Base-by-base conservation (phyloP, 2,329 filamentous ascomycete genomes). In the Dactylellina leptospora region DNA sequence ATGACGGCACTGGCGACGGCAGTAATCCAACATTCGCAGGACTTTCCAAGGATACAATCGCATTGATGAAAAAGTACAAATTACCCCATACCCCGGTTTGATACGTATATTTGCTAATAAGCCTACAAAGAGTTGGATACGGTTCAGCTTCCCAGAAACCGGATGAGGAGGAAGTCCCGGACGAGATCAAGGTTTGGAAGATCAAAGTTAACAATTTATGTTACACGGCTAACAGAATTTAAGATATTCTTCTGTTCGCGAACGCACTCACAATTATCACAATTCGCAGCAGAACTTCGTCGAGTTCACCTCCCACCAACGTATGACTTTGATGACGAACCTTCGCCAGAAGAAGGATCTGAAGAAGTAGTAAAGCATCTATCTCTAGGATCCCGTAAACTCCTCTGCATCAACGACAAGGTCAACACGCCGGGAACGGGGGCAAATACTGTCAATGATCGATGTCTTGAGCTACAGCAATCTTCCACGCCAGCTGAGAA, bases 181-280 rank as follows among this genome's bases (percentile, higher is more conserved):
- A 91, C 60, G 87, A 89, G 74, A 82, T 90, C 54, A 96, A 93
- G 82, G 85, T 87, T 11, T 40, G 36, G 11, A 5, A n/a, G 36
- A 40, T n/a, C 11, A n/a, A 40, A 76, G 76, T 78, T 16, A 4
- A 5, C 23, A 3, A 10, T n/a, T 45, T 45, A 2, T 25, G 13
- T n/a, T 18, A 22, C 1, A 2, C 11, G 20, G 11, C 77, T 78
- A 18, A 23, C 6, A 1, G 1, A 18, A 3, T 25, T 27, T 53
- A 79, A 87, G 83, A 90, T 97, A 55, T 96, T 91, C 79, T 96
- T 93, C 80, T 95, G 92, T 62, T 97, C 93, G 5, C 86, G 93
- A 78, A 97, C 93, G 0, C 93, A 97, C 79, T 97, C 93, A 1
- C 93, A 97, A 77, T 81, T 97, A 11, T 89, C 90, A 0, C 93